These are phyloP conservation scores for Haplosporangium sp. DNA, from an alignment of 371 early-diverging fungal species.

Conservation along the genomic window DNA sequence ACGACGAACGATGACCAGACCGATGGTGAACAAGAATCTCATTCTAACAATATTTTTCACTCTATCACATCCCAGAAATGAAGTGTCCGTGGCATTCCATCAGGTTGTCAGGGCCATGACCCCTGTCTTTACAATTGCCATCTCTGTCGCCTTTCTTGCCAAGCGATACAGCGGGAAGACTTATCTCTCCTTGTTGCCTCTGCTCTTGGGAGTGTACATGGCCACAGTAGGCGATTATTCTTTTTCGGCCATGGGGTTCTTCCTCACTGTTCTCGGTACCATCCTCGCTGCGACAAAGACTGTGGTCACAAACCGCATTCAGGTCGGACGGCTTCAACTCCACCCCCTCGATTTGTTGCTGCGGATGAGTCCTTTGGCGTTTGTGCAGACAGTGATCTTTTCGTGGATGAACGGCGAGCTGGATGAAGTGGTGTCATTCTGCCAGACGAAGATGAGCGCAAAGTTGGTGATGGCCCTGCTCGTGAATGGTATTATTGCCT, in stretches of 20 bases:
- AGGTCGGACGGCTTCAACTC: conserved; percentile 81
- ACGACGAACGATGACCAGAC: no score
- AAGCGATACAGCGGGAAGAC: conserved; percentile 70
- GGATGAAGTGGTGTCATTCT: conserved; percentile 61
- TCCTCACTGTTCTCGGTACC: conserved; percentile 85
- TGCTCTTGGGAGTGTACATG: conserved; percentile 84
- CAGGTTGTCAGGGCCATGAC: conserved; percentile 91
- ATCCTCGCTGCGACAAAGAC: conserved; percentile 86
- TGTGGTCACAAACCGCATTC: conserved; percentile 85
- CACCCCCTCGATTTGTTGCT: conserved; percentile 85
- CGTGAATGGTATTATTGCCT: conserved; percentile 85
- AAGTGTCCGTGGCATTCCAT: conserved; percentile 77
- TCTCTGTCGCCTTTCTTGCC: conserved; percentile 69
- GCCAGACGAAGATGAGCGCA: conserved; percentile 59
- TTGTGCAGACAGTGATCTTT: conserved; percentile 77
- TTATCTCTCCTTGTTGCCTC: conserved; percentile 73
- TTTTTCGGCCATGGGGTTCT: conserved; percentile 76
- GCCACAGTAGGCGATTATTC: conserved; percentile 88
- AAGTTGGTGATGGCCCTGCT: conserved; percentile 66
- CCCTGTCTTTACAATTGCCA: conserved; percentile 82
- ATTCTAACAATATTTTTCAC: neutral
- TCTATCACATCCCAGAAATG: conserved; percentile 47
- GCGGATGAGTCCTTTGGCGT: conserved; percentile 86
- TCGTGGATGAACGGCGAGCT: conserved; percentile 79
- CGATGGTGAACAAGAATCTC: no score